Evolutionary conservation across 2,329 filamentous ascomycete species (phyloP).

Genomic region (Epichloe festucae): DNA sequence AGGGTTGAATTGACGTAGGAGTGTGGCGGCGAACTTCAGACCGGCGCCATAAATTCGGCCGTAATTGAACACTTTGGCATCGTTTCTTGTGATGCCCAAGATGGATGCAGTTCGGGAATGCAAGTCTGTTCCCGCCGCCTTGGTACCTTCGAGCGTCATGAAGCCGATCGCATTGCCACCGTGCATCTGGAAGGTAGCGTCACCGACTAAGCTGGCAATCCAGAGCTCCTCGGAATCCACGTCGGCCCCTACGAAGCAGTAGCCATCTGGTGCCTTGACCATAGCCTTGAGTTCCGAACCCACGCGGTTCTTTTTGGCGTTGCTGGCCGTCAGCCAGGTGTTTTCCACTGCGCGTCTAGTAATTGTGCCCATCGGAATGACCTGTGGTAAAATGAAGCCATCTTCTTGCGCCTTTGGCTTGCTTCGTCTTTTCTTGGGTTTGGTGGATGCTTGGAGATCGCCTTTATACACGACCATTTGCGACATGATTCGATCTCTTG

Average conservation of each 20-base stretch:
- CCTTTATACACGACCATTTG: slow-evolving; percentile 87
- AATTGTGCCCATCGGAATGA: slow-evolving; percentile 97
- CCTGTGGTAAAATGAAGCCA: slow-evolving; percentile 84
- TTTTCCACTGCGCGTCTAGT: slow-evolving; percentile 91
- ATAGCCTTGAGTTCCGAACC: slow-evolving; percentile 96
- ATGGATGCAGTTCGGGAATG: slow-evolving; percentile 90
- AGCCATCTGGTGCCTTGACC: slow-evolving; percentile 81
- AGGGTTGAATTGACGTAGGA: slow-evolving; percentile 90
- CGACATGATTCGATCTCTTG: slow-evolving; percentile 81
- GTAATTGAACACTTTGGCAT: slow-evolving; percentile 98
- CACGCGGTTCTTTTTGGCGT: slow-evolving; percentile 90
- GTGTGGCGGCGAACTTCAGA: slow-evolving; percentile 78
- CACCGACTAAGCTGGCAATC: slow-evolving; percentile 92
- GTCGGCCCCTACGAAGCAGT: slow-evolving; percentile 90
- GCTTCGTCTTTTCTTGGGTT: slow-evolving; percentile 3
- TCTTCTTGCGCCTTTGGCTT: slow-evolving; percentile 12
- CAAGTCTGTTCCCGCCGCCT: slow-evolving; percentile 83
- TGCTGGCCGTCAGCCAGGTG: slow-evolving; percentile 95
- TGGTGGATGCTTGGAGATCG: slow-evolving; percentile 28
- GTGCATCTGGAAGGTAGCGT: slow-evolving; percentile 88
- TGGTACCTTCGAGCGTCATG: slow-evolving; percentile 96
- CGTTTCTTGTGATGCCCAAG: slow-evolving; percentile 82
- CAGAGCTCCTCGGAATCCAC: slow-evolving; percentile 96
- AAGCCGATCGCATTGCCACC: slow-evolving; percentile 96
- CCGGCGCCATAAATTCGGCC: slow-evolving; percentile 98